Evolutionary conservation across 2,329 filamentous ascomycete genomes (phyloP), one percentile per base, ranked within the genome.

Genomic region (Neopestalotiopsis clavispora): DNA sequence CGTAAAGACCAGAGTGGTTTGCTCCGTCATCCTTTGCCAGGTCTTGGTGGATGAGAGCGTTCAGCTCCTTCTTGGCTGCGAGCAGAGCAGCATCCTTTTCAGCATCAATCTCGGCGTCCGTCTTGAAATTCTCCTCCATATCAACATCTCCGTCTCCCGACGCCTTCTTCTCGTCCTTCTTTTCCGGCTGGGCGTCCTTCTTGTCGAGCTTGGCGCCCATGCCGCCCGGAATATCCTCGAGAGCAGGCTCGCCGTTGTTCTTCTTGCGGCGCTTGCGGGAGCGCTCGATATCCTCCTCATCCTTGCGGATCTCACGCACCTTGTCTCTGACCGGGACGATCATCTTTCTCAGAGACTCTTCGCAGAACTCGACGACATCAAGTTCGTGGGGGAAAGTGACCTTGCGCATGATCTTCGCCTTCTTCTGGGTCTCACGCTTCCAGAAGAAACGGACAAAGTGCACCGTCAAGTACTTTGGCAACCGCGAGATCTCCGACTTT

Each of bases 341-440:
- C 74, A 92, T 89, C 77, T 91, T 91, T 80, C 90, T 92, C 71
- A 99, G 85, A 66, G 96, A 92, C 32, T 98, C 95, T 13, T 95
- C 95, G 81, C 96, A 99, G 81, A 97, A 98, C 78, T 99, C 96
- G 28, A 97, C 91, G 52, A 94, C 90, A 76, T 99, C 96, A 42
- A 99, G 85, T 81, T 99, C 96, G 65, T 93, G 91, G 6, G 95
- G 95, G 79, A 99, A 99, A 0, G 94, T 95, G 68, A 99, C 96
- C 83, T 98, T 99, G 79, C 95, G 93, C 93, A 99, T 95, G 75
- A 99, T 99, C 87, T 99, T 99, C 73, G 95, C 95, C 86, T 99
- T 99, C 85, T 98, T 98, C 81, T 97, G 92, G 3, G 94, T 94
- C 74, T 97, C 94, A 61, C 92, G 90, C 78, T 97, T 95, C 96